A percentile compares a stretch with the other conserved stretches of the same genome.
Evolutionary conservation across 768 basidiomycete species (phyloP).

Genomic region (Kwoniella dendrophila): DNA sequence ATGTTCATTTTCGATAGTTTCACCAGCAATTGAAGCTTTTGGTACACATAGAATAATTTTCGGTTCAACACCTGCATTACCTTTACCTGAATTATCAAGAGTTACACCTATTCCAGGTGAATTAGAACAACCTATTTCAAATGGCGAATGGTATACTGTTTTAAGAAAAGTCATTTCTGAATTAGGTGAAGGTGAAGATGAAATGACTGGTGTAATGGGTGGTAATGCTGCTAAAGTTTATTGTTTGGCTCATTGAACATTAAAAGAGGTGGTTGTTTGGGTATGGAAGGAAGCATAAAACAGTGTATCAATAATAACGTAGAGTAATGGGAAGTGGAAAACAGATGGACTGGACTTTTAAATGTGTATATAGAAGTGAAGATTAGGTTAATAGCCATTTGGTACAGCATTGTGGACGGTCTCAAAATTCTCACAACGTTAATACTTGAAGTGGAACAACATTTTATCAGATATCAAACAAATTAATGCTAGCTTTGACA

Average conservation of each 20-base stretch:
- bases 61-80: constrained; percentile 41
- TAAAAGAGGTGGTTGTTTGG: too few relatives aligned
- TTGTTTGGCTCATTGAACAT: constrained; percentile 1
- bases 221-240: constrained; percentile 40
- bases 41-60: constrained; percentile 52
- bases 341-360: too few relatives aligned
- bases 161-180: constrained; percentile 31
- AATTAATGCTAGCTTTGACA: too few relatives aligned
- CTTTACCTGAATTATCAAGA: constrained; percentile 16
- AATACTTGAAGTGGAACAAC: too few relatives aligned
- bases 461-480: too few relatives aligned
- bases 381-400: too few relatives aligned
- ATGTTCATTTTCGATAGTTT: constrained; percentile 26
- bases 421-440: too few relatives aligned
- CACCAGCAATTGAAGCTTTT: constrained; percentile 51
- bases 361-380: too few relatives aligned
- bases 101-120: constrained; percentile 10
- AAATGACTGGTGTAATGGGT: constrained; percentile 39
- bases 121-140: constrained; percentile 30
- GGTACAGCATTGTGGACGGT: too few relatives aligned
- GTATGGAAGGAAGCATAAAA: too few relatives aligned
- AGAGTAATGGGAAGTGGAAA: too few relatives aligned
- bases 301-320: too few relatives aligned
- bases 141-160: constrained; percentile 44
- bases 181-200: constrained; percentile 44